Base-by-base conservation (phyloP, 306 rosid genomes). In the Adenanthera pavonina region DNA sequence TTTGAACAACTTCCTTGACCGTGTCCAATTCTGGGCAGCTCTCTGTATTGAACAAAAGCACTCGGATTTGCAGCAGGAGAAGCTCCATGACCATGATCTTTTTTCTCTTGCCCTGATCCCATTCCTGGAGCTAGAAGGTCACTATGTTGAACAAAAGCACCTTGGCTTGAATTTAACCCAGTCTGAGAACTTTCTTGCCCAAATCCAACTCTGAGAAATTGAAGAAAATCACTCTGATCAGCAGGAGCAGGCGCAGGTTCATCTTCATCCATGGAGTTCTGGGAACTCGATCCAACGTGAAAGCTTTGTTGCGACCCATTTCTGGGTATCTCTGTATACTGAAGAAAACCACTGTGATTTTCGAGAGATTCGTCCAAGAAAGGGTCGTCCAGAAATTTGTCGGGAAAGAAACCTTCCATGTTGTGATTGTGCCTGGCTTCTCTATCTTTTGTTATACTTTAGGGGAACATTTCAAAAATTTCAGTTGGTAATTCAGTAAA, bases 11-110 rank as follows among this genome's bases (percentile, higher is more conserved):
- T 74, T 10, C 72, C 47, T 78, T 52, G 74, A 41, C 19, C 72
- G 17, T 72, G 35, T 35, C 60, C 74, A 10, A 3, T 33, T 17
- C 16, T 46, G 82, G 90, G 85, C 64, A 6, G 72, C 7, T 75
- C 70, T 79, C 57, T 52, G 75, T 87, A 89, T 7, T 77, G 89
- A 69, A 77, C 78, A 68, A 91, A 93, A 75, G 88, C 91, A 52
- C 91, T 89, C 48, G 1, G 80, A 52, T 66, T 76, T 64, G 34
- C 17, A 1, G 80, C 62, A 12, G 70, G 30, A 38, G 47, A 65
- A 65, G 47, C 14, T 40, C 30, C 71, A 38, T 38, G 71, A 10
- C 25, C 71, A 64, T 6, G 48, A 67, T 41, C 52, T 5, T 1
- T 68, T 35, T 57, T 57, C 13, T 57, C 64, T 57, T 20, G 25